Conservation (phyloP, 192 early-diverging fungal species). For the Haplosporangium gracile region DNA sequence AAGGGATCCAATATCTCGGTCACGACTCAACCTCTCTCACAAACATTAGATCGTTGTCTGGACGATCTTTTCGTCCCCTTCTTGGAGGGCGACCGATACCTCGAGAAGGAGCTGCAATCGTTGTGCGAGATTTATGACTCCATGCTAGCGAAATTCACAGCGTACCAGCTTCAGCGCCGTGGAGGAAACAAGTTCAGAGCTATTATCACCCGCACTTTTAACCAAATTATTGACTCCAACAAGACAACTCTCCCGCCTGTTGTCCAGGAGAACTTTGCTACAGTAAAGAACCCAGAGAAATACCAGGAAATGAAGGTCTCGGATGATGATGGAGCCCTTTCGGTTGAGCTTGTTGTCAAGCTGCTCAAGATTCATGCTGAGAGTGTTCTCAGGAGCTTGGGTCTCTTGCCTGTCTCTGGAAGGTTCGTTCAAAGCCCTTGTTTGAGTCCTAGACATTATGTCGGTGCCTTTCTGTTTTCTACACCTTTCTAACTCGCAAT, state of each 20-base stretch:
- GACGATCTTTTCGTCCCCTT: conserved; percentile 97
- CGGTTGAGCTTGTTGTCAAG: conserved; percentile 61
- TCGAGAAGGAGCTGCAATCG: conserved; percentile 81
- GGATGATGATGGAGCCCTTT: conserved; percentile 57
- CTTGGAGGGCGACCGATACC: conserved; percentile 89
- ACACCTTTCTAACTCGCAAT: neutral
- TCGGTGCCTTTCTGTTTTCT: neutral
- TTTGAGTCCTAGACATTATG: neutral
- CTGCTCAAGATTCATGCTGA: conserved; percentile 82
- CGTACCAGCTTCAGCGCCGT: conserved; percentile 57
- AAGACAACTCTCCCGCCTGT: conserved; percentile 35
- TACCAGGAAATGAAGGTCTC: conserved; percentile 48
- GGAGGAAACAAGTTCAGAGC: conserved; percentile 55
- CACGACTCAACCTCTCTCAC: conserved; percentile 69
- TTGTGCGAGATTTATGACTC: conserved; percentile 72
- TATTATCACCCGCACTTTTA: conserved; percentile 52
- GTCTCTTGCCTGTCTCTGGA: conserved; percentile 76
- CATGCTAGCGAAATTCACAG: conserved; percentile 57
- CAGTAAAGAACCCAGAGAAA: conserved; percentile 54
- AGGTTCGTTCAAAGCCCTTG: conserved; percentile 51
- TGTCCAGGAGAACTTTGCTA: conserved; percentile 51
- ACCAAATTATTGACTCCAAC: conserved; percentile 55
- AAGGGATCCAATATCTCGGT: conserved; percentile 58
- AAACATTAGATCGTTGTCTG: conserved; percentile 88
- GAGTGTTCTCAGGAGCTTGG: conserved; percentile 82